These are phyloP conservation scores for Asterionellopsis glacialis DNA, from an alignment of 108 stramenopile species.

Conservation along the genomic window DNA sequence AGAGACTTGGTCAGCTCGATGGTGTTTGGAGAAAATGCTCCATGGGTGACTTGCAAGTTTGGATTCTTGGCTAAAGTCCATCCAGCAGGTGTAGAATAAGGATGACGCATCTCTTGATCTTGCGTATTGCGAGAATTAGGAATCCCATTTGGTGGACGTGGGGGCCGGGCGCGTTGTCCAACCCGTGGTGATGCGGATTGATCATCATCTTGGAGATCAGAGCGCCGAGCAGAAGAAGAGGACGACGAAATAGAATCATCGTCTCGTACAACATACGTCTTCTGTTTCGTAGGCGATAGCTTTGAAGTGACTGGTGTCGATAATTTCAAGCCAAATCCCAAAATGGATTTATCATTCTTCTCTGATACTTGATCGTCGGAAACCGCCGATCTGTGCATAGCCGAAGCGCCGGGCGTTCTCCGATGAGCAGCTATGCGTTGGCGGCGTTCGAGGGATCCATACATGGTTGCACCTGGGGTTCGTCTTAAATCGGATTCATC, in stretches of 20 bases:
- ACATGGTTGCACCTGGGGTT: conserved; percentile 44
- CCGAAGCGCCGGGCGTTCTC: conserved; percentile 38
- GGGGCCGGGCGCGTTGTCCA: neutral
- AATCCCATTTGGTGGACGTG: neutral
- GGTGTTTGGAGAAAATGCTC: conserved; percentile 65
- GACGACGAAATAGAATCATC: neutral
- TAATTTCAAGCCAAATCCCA: conserved; percentile 36
- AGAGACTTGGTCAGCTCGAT: conserved; percentile 68
- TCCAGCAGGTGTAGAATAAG: conserved; percentile 7
- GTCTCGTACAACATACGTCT: neutral
- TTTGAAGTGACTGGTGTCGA: conserved; percentile 9
- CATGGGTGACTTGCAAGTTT: conserved; percentile 27
- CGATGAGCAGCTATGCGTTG: conserved; percentile 15
- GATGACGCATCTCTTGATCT: neutral
- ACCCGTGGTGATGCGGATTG: neutral
- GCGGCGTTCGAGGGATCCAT: conserved; percentile 8
- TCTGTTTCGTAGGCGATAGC: neutral
- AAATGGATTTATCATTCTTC: conserved; percentile 15
- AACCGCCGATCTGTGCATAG: conserved; percentile 24
- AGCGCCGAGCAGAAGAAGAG: neutral
- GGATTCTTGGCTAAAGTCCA: conserved; percentile 36
- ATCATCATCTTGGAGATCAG: neutral
- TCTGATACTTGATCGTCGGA: neutral
- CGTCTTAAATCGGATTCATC: conserved; percentile 19
- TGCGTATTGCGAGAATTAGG: neutral